phyloP scores from a whole-genome alignment of 306 rosid species.

The Cucurbita maxima region DNA sequence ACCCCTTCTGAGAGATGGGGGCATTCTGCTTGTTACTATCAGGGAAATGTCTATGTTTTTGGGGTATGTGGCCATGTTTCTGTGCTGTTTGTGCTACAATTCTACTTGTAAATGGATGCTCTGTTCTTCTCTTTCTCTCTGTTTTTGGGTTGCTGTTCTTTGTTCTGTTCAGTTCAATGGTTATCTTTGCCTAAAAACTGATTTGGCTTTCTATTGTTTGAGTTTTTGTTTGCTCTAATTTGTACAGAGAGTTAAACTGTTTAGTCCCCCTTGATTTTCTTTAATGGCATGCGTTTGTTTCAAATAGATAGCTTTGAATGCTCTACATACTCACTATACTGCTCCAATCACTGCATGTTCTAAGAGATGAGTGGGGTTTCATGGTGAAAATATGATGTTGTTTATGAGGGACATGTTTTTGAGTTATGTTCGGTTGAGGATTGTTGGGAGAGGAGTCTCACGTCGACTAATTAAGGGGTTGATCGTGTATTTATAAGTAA shows the following conservation, averaged over 20 bases:
- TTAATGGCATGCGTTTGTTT: background rate
- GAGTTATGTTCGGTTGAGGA: background rate
- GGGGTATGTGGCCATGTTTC: conserved; percentile 52
- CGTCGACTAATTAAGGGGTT: too few species aligned
- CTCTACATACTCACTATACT: background rate
- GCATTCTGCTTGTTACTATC: conserved; percentile 72
- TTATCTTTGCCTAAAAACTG: background rate
- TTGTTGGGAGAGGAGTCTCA: background rate
- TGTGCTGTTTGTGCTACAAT: background rate
- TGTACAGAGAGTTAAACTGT: background rate
- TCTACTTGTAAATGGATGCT: background rate
- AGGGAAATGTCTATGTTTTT: conserved; percentile 54
- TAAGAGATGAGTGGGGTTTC: background rate
- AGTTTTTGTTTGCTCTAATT: background rate
- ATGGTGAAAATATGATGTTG: background rate
- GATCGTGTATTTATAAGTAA: too few species aligned
- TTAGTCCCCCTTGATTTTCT: background rate
- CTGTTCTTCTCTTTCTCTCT: background rate
- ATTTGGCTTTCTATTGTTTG: background rate
- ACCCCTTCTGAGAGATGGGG: conserved; percentile 98
- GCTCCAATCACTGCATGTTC: background rate
- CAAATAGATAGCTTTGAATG: background rate
- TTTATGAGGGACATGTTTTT: background rate
- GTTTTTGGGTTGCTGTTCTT: background rate
- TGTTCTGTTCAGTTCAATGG: background rate